These are phyloP conservation scores for Aspergillus sclerotioniger DNA, from an alignment of 495 filamentous ascomycete species.

Conservation along the genomic window DNA sequence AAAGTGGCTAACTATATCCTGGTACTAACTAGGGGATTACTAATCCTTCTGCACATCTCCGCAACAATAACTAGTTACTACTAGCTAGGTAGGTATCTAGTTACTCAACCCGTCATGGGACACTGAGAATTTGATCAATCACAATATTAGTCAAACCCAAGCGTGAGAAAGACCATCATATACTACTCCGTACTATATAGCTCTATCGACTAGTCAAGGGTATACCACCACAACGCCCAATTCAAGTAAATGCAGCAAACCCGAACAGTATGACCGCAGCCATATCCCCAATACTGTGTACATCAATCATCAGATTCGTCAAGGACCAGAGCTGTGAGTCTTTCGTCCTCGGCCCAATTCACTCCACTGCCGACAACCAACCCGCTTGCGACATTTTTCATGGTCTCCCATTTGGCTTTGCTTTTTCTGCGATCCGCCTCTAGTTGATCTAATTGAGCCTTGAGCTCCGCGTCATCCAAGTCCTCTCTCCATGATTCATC, in stretches of 20 bases:
- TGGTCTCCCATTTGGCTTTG: slow-evolving; percentile 63
- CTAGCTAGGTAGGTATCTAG: no score
- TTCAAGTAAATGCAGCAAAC: slow-evolving; percentile 9
- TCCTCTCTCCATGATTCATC: slow-evolving; percentile 51
- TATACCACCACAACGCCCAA: slow-evolving; percentile 17
- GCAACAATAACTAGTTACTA: no score
- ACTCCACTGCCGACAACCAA: slow-evolving; percentile 80
- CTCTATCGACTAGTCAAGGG: slow-evolving; percentile 12
- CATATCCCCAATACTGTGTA: neutral
- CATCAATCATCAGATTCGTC: slow-evolving; percentile 62
- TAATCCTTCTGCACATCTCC: neutral
- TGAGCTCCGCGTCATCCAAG: slow-evolving; percentile 49
- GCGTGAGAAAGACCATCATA: neutral
- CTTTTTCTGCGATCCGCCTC: slow-evolving; percentile 56
- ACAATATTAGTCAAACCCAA: neutral
- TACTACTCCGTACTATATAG: no score
- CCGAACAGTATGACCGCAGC: slow-evolving; percentile 3
- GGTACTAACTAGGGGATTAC: neutral
- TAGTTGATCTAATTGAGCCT: slow-evolving; percentile 51
- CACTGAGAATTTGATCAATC: neutral
- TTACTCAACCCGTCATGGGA: neutral
- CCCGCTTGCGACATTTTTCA: slow-evolving; percentile 72
- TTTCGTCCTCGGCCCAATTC: slow-evolving; percentile 74
- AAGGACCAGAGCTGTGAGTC: slow-evolving; percentile 68
- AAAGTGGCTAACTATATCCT: neutral